Conservation (phyloP, 495 filamentous ascomycete genomes). For the Amorphotheca resinae region DNA sequence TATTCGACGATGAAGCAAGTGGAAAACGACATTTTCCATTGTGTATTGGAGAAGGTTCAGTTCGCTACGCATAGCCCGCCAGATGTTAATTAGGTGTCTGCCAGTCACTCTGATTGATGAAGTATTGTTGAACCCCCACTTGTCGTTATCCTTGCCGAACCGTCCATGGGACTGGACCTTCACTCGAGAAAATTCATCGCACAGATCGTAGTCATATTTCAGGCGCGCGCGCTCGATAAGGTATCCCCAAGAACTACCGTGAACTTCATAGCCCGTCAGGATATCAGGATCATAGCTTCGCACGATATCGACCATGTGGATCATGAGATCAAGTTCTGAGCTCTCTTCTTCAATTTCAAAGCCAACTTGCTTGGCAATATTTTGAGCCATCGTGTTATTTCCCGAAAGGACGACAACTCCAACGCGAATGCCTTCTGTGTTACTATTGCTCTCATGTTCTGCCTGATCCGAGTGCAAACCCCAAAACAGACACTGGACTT, state of each 20-base stretch:
- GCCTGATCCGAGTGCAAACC: constrained; percentile 65
- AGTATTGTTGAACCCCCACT: constrained; percentile 87
- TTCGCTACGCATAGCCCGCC: constrained; percentile 90
- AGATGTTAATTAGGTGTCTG: constrained; percentile 92
- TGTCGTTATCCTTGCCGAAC: constrained; percentile 74
- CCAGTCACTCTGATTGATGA: constrained; percentile 81
- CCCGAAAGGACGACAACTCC: constrained; percentile 58
- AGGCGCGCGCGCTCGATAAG: constrained; percentile 76
- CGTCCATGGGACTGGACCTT: constrained; percentile 68
- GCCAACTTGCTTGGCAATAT: constrained; percentile 34
- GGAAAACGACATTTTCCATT: constrained; percentile 94
- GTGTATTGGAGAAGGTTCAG: constrained; percentile 85
- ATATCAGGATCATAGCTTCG: constrained; percentile 80
- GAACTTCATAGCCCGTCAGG: constrained; percentile 90
- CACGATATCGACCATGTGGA: constrained; percentile 74
- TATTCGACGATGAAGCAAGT: constrained; percentile 79
- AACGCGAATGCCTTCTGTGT: constrained; percentile 32
- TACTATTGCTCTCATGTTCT: constrained; percentile 37
- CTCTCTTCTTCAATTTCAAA: constrained; percentile 60
- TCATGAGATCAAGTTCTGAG: constrained; percentile 74
- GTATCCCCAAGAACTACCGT: constrained; percentile 89
- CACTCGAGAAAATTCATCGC: constrained; percentile 80
- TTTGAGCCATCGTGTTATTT: constrained; percentile 38
- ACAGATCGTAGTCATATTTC: constrained; percentile 82
- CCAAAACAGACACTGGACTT: constrained; percentile 87